phyloP scores from a whole-genome alignment of 2,329 filamentous ascomycete species.

The Aspergillus eucalypticola region DNA sequence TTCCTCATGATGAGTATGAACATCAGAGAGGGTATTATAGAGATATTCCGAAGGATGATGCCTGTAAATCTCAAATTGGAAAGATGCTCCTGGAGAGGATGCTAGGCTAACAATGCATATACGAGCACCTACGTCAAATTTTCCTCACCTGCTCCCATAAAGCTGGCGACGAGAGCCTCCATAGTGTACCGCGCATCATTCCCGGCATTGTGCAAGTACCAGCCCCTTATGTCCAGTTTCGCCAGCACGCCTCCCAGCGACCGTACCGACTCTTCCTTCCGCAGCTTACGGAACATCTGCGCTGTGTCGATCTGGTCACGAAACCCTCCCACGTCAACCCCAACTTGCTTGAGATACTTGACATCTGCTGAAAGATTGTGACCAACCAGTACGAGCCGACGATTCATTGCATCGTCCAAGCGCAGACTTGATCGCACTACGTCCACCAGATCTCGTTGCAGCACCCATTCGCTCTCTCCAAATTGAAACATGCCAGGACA shows the following conservation, averaged over 20 bases:
- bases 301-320: conserved; percentile 72
- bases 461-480: conserved; percentile 59
- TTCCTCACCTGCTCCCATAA: background rate
- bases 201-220: conserved; percentile 78
- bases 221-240: conserved; percentile 63
- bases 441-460: conserved; percentile 45
- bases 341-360: conserved; percentile 64
- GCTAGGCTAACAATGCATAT: background rate
- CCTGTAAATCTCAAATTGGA: too few relatives aligned
- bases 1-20: too few relatives aligned
- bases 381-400: conserved; percentile 74
- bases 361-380: conserved; percentile 72
- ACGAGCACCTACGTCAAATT: background rate
- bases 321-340: conserved; percentile 55
- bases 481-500: conserved; percentile 78
- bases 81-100: too few relatives aligned
- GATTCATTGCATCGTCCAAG: conserved; percentile 33
- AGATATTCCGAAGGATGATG: too few relatives aligned
- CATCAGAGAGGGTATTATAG: too few relatives aligned
- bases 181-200: conserved; percentile 84
- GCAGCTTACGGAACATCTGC: conserved; percentile 66
- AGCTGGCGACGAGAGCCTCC: conserved; percentile 65
- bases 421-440: conserved; percentile 58
- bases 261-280: conserved; percentile 53
- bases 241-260: conserved; percentile 63